phyloP scores from a whole-genome alignment of 2,329 filamentous ascomycete species.

The Shiraia sp. region DNA sequence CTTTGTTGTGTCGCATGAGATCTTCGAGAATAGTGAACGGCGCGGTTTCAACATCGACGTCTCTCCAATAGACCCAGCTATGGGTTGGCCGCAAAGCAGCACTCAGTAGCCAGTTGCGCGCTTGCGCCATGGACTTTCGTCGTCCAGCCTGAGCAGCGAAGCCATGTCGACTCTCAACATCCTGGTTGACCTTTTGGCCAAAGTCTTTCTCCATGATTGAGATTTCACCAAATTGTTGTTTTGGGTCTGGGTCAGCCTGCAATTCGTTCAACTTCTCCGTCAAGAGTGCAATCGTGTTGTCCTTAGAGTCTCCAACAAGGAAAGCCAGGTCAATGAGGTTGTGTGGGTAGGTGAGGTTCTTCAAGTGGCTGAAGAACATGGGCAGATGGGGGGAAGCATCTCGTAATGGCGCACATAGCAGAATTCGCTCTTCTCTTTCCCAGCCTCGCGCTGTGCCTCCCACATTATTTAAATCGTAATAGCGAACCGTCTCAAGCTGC shows the following conservation, averaged over 20 bases:
- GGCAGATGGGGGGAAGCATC: slow-evolving; percentile 89
- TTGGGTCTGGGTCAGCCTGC: slow-evolving; percentile 77
- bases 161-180: slow-evolving; percentile 95
- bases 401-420: slow-evolving; percentile 90
- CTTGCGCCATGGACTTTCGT: slow-evolving; percentile 96
- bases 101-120: slow-evolving; percentile 93
- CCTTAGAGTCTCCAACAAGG: slow-evolving; percentile 95
- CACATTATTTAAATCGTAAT: slow-evolving; percentile 92
- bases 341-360: slow-evolving; percentile 96
- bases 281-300: slow-evolving; percentile 79
- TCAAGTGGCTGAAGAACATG: slow-evolving; percentile 98
- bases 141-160: slow-evolving; percentile 94
- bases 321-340: slow-evolving; percentile 96
- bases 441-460: slow-evolving; percentile 90
- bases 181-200: slow-evolving; percentile 95
- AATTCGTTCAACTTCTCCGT: slow-evolving; percentile 75
- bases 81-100: slow-evolving; percentile 92
- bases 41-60: slow-evolving; percentile 97
- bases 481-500: slow-evolving; percentile 91
- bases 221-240: slow-evolving; percentile 89
- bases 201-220: slow-evolving; percentile 99
- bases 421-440: slow-evolving; percentile 93
- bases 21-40: slow-evolving; percentile 97
- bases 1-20: slow-evolving; percentile 98
- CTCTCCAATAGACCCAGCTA: slow-evolving; percentile 99